Evolutionary conservation across 75 land plant species (phyloP).

Genomic region (Selaginella tamariscina): DNA sequence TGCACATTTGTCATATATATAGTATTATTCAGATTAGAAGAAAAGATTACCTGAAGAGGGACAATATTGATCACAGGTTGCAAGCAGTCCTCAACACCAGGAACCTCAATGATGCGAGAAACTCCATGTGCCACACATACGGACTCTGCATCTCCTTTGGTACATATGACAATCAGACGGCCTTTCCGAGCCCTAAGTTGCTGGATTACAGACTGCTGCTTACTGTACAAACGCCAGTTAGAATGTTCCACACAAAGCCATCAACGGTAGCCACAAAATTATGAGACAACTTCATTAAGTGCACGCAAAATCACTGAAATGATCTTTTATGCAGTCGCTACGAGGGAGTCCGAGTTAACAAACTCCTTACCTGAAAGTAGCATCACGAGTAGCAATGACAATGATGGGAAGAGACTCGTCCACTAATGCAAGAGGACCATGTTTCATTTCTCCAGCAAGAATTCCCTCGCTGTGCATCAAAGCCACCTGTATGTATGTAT

Average conservation of each 20-base stretch:
- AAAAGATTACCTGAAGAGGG: conserved; percentile 67
- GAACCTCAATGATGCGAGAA: conserved; percentile 77
- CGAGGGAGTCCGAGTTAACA: too few species aligned
- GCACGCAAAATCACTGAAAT: too few species aligned
- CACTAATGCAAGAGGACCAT: conserved; percentile 90
- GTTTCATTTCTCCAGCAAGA: conserved; percentile 99
- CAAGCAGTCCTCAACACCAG: conserved; percentile 78
- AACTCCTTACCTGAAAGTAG: conserved; percentile 56
- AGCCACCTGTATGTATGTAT: too few species aligned
- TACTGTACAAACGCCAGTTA: conserved; percentile 36
- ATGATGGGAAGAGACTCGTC: conserved; percentile 93
- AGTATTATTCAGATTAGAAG: neutral
- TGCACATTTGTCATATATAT: neutral
- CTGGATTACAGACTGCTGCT: conserved; percentile 96
- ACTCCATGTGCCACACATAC: conserved; percentile 54
- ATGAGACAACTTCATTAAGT: neutral
- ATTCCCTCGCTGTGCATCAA: conserved; percentile 99
- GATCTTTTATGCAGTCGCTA: too few species aligned
- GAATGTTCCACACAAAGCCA: neutral
- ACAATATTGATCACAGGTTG: conserved; percentile 87
- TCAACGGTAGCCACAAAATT: too few species aligned
- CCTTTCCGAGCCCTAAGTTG: conserved; percentile 95
- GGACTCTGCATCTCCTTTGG: conserved; percentile 61
- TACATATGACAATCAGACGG: conserved; percentile 90
- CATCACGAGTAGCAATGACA: conserved; percentile 88